Conservation (phyloP, 202 grass and related monocot species). For the Dendrocalamus latiflorus region DNA sequence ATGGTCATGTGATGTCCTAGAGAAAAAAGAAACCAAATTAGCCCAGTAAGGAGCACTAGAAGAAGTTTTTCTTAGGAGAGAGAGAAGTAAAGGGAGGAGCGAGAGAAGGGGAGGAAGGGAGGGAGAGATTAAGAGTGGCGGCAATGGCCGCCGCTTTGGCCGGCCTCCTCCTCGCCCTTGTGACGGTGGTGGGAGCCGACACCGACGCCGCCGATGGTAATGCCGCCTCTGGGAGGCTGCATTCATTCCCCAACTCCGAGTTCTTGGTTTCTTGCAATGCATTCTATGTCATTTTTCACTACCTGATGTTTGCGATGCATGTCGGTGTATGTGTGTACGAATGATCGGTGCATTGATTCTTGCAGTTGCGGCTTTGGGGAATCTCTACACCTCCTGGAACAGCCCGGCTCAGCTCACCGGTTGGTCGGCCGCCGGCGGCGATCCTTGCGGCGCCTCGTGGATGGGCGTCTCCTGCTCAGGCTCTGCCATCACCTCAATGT, state of each 20-base stretch:
- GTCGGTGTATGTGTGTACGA: background rate
- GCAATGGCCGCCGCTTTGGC: conserved; percentile 11
- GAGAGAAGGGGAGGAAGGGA: background rate
- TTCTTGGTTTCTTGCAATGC: conserved; percentile 13
- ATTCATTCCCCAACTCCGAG: too few species aligned
- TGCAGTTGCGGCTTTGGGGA: conserved; percentile 64
- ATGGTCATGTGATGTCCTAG: background rate
- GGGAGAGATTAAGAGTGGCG: conserved; percentile 21
- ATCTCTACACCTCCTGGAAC: conserved; percentile 64
- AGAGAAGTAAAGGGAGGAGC: background rate
- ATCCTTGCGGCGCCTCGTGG: too few species aligned
- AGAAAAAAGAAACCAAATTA: background rate
- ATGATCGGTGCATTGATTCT: background rate
- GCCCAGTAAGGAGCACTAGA: background rate
- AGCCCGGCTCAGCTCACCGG: too few species aligned
- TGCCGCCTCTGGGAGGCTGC: too few species aligned
- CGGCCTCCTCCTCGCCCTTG: too few species aligned
- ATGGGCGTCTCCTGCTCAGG: too few species aligned
- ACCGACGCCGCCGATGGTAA: too few species aligned
- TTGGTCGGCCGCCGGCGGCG: too few species aligned
- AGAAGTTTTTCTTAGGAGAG: background rate
- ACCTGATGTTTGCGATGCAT: background rate
- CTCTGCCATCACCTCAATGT: too few species aligned
- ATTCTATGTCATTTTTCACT: background rate
- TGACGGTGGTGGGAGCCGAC: too few species aligned